phyloP scores from a whole-genome alignment of 306 rosid species.

The Purshia tridentata region DNA sequence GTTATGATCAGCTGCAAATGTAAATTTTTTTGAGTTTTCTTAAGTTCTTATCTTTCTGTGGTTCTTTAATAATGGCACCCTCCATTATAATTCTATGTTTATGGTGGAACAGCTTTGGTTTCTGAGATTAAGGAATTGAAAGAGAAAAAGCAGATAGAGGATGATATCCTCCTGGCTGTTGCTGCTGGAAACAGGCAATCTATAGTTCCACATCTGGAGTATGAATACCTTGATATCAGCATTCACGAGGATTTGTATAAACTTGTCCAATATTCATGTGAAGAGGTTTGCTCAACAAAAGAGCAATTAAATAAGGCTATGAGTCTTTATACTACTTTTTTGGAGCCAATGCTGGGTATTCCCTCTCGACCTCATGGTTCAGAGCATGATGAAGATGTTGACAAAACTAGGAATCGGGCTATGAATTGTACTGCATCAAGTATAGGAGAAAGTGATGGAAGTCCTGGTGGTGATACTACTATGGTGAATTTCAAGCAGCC shows the following conservation, averaged over 20 bases:
- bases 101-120: slow-evolving; percentile 65
- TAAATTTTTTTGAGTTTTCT: slow-evolving; percentile 6
- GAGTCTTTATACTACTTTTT: slow-evolving; percentile 78
- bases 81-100: slow-evolving; percentile 21
- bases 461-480: slow-evolving; percentile 46
- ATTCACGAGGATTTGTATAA: slow-evolving; percentile 88
- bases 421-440: slow-evolving; percentile 45
- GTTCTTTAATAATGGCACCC: slow-evolving; percentile 3
- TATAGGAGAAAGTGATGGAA: slow-evolving; percentile 52
- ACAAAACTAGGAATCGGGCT: slow-evolving; percentile 38
- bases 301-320: slow-evolving; percentile 75
- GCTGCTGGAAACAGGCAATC: slow-evolving; percentile 84
- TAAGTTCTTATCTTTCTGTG: slow-evolving; percentile 3
- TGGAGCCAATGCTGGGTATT: slow-evolving; percentile 89
- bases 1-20: slow-evolving; percentile 1
- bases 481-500: slow-evolving; percentile 43
- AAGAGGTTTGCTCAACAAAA: slow-evolving; percentile 75
- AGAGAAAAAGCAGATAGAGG: slow-evolving; percentile 82
- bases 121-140: slow-evolving; percentile 87
- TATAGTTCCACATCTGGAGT: slow-evolving; percentile 73
- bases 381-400: slow-evolving; percentile 58
- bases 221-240: slow-evolving; percentile 62
- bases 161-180: slow-evolving; percentile 69
- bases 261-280: slow-evolving; percentile 77
- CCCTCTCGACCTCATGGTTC: slow-evolving; percentile 53